phyloP scores from a whole-genome alignment of 2,329 filamentous ascomycete genomes.

The Rutstroemia sp. region DNA sequence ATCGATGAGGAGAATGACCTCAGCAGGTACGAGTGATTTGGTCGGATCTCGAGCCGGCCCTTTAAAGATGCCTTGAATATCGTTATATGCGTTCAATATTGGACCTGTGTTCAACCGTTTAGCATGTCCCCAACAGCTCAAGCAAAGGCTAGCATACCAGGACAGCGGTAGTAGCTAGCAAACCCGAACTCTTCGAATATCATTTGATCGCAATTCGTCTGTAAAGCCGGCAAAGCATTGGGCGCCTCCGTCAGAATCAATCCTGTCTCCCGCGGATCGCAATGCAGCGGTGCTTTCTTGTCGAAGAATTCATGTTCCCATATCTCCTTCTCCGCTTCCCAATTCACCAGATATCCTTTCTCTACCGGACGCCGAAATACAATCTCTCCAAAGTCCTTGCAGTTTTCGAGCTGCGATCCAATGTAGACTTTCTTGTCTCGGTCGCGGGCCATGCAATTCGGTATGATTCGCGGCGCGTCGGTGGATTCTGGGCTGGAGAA shows the following conservation, averaged over 20 bases:
- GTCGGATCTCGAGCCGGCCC: constrained; percentile 44
- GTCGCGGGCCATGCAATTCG: constrained; percentile 83
- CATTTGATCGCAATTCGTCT: constrained; percentile 90
- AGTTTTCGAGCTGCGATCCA: constrained; percentile 68
- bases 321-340: constrained; percentile 91
- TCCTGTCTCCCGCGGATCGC: constrained; percentile 74
- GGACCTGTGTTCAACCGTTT: constrained; percentile 43
- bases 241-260: constrained; percentile 80
- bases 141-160: constrained; percentile 42
- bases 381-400: constrained; percentile 84
- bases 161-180: constrained; percentile 70
- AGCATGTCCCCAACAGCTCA: constrained; percentile 1
- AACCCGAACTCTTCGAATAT: constrained; percentile 98
- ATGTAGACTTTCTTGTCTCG: constrained; percentile 74
- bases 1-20: constrained; percentile 83
- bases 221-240: constrained; percentile 72
- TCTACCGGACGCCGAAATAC: constrained; percentile 84
- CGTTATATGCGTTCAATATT: constrained; percentile 74
- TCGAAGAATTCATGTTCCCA: constrained; percentile 89
- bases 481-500: constrained; percentile 40
- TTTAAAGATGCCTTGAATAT: constrained; percentile 62
- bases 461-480: constrained; percentile 61
- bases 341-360: constrained; percentile 91
- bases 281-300: constrained; percentile 55
- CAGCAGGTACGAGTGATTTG: constrained; percentile 49